Base-by-base conservation (phyloP, 108 stramenopile species). In the Cyclotella baltica region DNA sequence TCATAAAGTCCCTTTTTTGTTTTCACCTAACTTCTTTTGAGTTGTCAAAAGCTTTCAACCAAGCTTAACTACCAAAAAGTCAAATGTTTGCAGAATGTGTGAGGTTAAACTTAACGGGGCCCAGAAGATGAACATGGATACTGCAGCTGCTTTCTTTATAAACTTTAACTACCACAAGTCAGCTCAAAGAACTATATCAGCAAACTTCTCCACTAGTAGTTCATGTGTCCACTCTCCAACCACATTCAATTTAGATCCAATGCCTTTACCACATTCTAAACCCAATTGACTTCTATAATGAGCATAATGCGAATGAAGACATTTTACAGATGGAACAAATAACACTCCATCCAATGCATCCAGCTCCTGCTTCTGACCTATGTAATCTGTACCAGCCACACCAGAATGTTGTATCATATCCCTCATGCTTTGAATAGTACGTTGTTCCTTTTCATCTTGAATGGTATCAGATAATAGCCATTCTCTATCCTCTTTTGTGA, bases 261-360 rank as follows among this genome's bases (percentile, higher is more conserved):
- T 33, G 34, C 1, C 25, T 27, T 1, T 5, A 27, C 25, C 20
- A 27, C 23, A 22, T 27, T 56, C 55, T 25, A 25, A 27, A 33
- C 65, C 29, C 31, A 66, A 23, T 29, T 77, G 80, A 73, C 88
- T 88, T 48, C 89, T 83, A 78, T 85, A 92, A 63, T 90, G 89
- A 31, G 92, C 92, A 75, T 92, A 92, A 71, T 92, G 92, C 15
- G 92, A 81, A 78, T 92, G 89, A 22, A 92, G 58, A 70, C 89
- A 92, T 57, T 92, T 92, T 64, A 90, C 84, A 4, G 86, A 85
- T 28, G 88, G 78, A 23, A 77, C 72, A 30, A 70, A 76, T 4
- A 51, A 20, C 8, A 27, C 23, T 34, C 35, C 63, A 48, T 75
- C 37, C 37, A 33, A 8, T 0, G 23, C 36, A 63, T 30, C 18